Percentiles rank a stretch among this genome's conserved stretches.
Conservation (phyloP, 495 filamentous ascomycete genomes). For the Barbatosphaeria neglecta region DNA sequence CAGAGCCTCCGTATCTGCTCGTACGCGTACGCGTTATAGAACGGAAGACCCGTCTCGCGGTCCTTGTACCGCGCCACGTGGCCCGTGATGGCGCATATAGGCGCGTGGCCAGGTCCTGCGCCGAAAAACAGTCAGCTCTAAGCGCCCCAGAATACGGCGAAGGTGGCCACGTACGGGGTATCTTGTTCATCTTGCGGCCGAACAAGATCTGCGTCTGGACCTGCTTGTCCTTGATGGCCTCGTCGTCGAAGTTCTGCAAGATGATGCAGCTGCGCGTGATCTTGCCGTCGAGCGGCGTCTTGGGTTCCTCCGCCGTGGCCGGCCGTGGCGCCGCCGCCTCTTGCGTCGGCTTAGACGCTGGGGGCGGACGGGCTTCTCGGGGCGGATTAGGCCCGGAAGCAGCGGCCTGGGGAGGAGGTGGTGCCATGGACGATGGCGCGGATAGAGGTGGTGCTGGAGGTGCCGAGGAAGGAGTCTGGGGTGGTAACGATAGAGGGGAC, state of each 20-base stretch:
- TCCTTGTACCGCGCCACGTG: slow-evolving; percentile 68
- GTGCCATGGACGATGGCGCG: slow-evolving; percentile 1
- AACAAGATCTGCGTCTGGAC: slow-evolving; percentile 44
- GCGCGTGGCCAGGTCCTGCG: slow-evolving; percentile 31
- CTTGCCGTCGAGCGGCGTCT: slow-evolving; percentile 18
- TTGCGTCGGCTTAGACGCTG: background rate
- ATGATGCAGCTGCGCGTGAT: slow-evolving; percentile 42
- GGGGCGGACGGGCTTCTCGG: slow-evolving; percentile 1
- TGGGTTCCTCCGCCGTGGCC: slow-evolving; percentile 2
- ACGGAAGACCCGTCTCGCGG: slow-evolving; percentile 64
- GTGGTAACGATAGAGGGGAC: slow-evolving; percentile 24
- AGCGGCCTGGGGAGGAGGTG: background rate
- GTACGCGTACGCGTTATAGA: slow-evolving; percentile 63
- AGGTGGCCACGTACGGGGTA: slow-evolving; percentile 29
- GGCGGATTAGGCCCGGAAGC: slow-evolving; percentile 2
- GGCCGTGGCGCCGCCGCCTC: slow-evolving; percentile 7
- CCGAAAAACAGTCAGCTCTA: no score
- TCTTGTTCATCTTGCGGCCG: slow-evolving; percentile 39
- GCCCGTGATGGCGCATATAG: slow-evolving; percentile 69
- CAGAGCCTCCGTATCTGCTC: slow-evolving; percentile 56
- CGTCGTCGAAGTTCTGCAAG: slow-evolving; percentile 44
- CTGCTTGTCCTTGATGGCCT: slow-evolving; percentile 40
- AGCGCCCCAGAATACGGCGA: no score
- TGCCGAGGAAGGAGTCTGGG: background rate
- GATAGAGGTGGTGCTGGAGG: background rate